Conservation (phyloP, 2,329 filamentous ascomycete genomes). For the Didymella arachidicola region DNA sequence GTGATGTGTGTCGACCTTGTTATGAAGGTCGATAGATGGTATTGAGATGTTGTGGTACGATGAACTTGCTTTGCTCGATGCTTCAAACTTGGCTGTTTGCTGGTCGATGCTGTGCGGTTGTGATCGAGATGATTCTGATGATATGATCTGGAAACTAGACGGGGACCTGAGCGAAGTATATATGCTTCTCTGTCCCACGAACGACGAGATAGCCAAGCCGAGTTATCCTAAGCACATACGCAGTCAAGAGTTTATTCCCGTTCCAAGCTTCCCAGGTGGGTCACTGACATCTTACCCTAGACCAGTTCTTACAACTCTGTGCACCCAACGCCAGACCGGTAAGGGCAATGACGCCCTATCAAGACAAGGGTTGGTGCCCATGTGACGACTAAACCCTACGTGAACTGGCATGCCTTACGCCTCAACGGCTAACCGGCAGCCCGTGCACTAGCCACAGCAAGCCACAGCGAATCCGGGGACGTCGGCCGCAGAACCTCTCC, state of each 20-base stretch:
- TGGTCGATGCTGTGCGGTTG: neutral
- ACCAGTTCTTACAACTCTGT: constrained; percentile 12
- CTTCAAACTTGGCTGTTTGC: neutral
- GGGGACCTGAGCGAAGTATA: constrained; percentile 12
- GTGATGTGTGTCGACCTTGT: constrained; percentile 2
- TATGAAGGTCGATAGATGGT: constrained; percentile 8
- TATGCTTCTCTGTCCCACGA: constrained; percentile 6
- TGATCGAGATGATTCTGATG: neutral
- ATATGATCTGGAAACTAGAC: constrained; percentile 7
- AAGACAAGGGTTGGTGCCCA: constrained; percentile 17
- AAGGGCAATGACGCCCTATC: constrained; percentile 24
- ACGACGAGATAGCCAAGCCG: constrained; percentile 13
- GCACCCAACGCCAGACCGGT: constrained; percentile 12
- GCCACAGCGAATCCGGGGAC: constrained; percentile 38
- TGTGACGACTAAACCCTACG: constrained; percentile 27
- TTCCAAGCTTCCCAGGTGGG: constrained; percentile 16
- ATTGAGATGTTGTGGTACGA: constrained; percentile 2
- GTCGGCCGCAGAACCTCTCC: constrained; percentile 18
- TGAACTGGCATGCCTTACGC: constrained; percentile 34
- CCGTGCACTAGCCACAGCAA: constrained; percentile 39
- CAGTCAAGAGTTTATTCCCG: constrained; percentile 16
- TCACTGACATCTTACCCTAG: constrained; percentile 20
- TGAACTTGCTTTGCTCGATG: neutral
- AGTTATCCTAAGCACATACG: constrained; percentile 8
- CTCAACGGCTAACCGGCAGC: constrained; percentile 28